Base-by-base conservation (phyloP, 108 stramenopile genomes). In the Cyclostephanos tholiformis region DNA sequence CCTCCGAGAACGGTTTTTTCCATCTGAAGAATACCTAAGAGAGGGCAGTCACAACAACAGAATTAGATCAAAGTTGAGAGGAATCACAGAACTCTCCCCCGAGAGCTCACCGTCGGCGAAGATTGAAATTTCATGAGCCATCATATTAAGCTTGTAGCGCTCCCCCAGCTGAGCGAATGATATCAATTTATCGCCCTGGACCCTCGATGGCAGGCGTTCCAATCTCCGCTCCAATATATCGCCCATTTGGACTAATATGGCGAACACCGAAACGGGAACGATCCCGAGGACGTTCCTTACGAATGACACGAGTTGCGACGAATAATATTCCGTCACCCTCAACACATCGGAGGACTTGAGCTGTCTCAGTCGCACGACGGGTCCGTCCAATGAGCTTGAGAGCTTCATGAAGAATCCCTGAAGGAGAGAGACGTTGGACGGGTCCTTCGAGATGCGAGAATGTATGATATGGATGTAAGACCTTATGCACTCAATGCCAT, bases 391-490 rank as follows among this genome's bases (percentile, higher is more conserved):
- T 20, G 87, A 84, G 69, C 72, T 84, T 13, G 85, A 80, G 1
- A 87, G 63, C 62, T 91, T 91, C 63, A 87, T 36, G 74, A 91
- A 91, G 48, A 83, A 75, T 20, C 88, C 82, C 23, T 87, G 82
- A 0, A 91, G 63, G 25, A 84, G 71, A 3, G 64, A 51, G 6
- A 87, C 86, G 58, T 78, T 77, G 12, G 74, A 69, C 23, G 90
- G 90, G 48, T 87, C 85, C 46, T 65, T 74, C 30, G 58, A 59
- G 20, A 91, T 74, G 17, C 84, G 61, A 0, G 71, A 71, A 60
- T 89, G 90, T 12, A 91, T 62, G 19, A 87, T 65, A 7, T 53
- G 44, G 7, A 87, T 74, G 77, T 87, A 89, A 22, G 84, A 84
- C 25, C 49, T 78, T 41, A 91, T 74, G 38, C 77, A 46, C 53